phyloP scores from a whole-genome alignment of 495 filamentous ascomycete species.

The Cercophora sp. region DNA sequence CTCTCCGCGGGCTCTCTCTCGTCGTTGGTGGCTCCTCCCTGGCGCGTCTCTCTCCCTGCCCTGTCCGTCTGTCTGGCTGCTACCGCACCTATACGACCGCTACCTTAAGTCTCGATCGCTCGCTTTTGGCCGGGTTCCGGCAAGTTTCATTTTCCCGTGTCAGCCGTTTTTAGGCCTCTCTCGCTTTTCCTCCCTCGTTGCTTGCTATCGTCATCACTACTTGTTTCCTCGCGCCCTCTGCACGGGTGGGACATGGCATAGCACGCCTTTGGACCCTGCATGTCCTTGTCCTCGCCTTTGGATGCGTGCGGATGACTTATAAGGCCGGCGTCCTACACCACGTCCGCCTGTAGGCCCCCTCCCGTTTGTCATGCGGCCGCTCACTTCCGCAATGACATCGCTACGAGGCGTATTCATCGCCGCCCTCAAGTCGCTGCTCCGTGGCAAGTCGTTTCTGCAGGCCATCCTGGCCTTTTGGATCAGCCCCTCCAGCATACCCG shows the following conservation, averaged over 20 bases:
- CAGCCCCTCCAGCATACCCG: constrained; percentile 33
- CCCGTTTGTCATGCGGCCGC: constrained; percentile 40
- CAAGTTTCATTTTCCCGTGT: constrained; percentile 31
- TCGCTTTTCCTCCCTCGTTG: neutral
- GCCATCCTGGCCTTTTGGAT: constrained; percentile 49
- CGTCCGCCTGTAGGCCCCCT: constrained; percentile 4
- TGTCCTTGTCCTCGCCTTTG: too few relatives aligned
- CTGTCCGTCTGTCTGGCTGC: neutral
- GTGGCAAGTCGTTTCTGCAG: constrained; percentile 49
- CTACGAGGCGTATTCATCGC: constrained; percentile 40
- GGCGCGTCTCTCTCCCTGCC: neutral
- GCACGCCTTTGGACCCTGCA: too few relatives aligned
- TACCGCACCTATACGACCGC: constrained; percentile 20
- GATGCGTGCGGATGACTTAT: constrained; percentile 26
- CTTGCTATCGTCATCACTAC: too few relatives aligned
- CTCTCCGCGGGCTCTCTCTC: neutral
- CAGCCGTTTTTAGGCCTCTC: constrained; percentile 21
- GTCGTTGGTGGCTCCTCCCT: neutral
- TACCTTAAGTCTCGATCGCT: constrained; percentile 11
- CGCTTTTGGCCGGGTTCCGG: constrained; percentile 7
- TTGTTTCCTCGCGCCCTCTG: neutral
- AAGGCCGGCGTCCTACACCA: constrained; percentile 6
- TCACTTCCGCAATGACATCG: constrained; percentile 45
- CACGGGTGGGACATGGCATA: constrained; percentile 7
- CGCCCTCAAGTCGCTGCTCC: constrained; percentile 46